Percentiles rank a stretch among this genome's conserved stretches.
phyloP scores from a whole-genome alignment of 768 basidiomycete genomes.

The Boletus patriciae region DNA sequence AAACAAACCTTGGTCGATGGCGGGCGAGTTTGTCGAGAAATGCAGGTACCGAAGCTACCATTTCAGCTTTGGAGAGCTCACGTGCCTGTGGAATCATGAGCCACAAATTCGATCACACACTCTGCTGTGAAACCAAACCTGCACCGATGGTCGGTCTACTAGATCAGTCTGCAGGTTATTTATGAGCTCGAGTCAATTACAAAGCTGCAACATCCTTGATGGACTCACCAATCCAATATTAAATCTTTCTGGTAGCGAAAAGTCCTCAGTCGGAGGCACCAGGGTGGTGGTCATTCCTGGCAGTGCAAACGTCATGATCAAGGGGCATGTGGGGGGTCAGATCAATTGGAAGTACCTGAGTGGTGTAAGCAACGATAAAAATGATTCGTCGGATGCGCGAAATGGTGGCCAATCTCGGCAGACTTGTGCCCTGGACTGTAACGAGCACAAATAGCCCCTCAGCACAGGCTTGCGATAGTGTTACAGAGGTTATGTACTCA shows the following conservation, averaged over 20 bases:
- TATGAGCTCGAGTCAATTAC: not conserved
- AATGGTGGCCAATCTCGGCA: conserved; percentile 73
- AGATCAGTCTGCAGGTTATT: conserved; percentile 63
- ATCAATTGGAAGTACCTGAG: conserved; percentile 45
- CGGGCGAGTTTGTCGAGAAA: conserved; percentile 59
- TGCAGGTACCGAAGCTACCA: conserved; percentile 50
- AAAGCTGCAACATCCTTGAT: not conserved
- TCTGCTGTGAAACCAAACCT: conserved; percentile 39
- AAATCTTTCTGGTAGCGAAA: conserved; percentile 54
- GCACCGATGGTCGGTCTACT: conserved; percentile 64
- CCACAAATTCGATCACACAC: not conserved
- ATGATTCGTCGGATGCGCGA: conserved; percentile 76
- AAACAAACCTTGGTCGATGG: conserved; percentile 63
- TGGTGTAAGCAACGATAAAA: conserved; percentile 75
- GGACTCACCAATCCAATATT: conserved; percentile 64
- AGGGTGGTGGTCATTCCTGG: conserved; percentile 58
- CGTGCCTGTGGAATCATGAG: conserved; percentile 41
- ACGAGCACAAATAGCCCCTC: not conserved
- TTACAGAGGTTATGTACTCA: conserved; percentile 37
- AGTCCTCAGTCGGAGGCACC: conserved; percentile 58
- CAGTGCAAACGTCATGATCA: not conserved
- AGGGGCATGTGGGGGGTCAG: not conserved
- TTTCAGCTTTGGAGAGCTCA: conserved; percentile 55
- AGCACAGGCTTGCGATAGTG: not conserved
- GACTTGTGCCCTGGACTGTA: conserved; percentile 67